Base-by-base conservation (phyloP, 345 rosid genomes). In the Turnera subulata region DNA sequence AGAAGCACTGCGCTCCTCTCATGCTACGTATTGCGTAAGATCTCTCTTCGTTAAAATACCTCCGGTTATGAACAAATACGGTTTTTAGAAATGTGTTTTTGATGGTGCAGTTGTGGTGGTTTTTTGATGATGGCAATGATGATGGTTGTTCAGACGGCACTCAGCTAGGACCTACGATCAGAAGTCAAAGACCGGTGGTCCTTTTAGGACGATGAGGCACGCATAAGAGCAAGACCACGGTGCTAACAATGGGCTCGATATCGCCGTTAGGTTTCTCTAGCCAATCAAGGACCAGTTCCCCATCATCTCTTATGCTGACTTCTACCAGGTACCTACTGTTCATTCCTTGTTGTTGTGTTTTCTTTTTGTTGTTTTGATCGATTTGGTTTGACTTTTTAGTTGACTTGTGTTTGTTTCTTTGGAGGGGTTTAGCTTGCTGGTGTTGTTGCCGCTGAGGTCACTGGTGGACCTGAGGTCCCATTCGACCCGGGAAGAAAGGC, bases 71-170 rank as follows among this genome's bases (percentile, higher is more conserved):
- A n/a, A n/a, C n/a, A n/a, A n/a, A n/a, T n/a, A n/a, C n/a, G n/a
- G n/a, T 5, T 46, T 11, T 12, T 9, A 0, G 40, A 37, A n/a
- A 10, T 17, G 22, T 20, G 49, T n/a, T 29, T 56, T 38, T 11
- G 32, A 47, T 42, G 10, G 48, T 18, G 24, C 49, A 55, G 6
- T 13, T 20, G 13, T n/a, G 53, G 12, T 32, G n/a, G 17, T 2
- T 26, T 20, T 11, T 29, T 29, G 35, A 3, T 29, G 35, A 4
- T 29, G 35, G 5, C 8, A 24, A 19, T 62, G 35, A 4, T 29
- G 52, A n/a, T n/a, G n/a, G n/a, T n/a, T n/a, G n/a, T n/a, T n/a
- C 80, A 92, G 98, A 32, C 86, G 98, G 98, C 98, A 92, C 84
- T 86, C 98, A 2, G 95, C 98, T 44, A 97, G 98, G 42, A 92